phyloP scores from a whole-genome alignment of 495 filamentous ascomycete species.

The Penicillium manginii region DNA sequence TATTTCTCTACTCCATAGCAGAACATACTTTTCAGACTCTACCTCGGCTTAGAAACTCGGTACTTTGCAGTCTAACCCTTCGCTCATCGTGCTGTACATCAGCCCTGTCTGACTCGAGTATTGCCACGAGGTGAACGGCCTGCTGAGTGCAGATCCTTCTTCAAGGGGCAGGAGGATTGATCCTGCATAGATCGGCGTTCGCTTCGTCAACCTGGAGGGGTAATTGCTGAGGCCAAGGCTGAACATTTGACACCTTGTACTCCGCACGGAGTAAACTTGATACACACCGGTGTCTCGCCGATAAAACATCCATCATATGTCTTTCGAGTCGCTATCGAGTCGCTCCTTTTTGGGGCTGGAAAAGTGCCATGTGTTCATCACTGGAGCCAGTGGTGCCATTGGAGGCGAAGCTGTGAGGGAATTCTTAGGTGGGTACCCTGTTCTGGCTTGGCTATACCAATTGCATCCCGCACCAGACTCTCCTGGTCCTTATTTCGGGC shows the following conservation, averaged over 20 bases:
- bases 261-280: not conserved
- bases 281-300: not conserved
- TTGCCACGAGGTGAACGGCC: not conserved
- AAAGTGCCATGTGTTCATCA: slow-evolving; percentile 60
- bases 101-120: not conserved
- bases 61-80: not conserved
- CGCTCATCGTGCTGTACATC: not conserved
- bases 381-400: slow-evolving; percentile 58
- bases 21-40: no score
- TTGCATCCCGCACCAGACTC: not conserved
- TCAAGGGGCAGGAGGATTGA: slow-evolving; percentile 3
- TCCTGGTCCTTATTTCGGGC: not conserved
- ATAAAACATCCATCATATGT: not conserved
- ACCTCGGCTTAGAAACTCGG: no score
- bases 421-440: slow-evolving; percentile 50
- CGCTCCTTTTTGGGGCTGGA: slow-evolving; percentile 53
- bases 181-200: slow-evolving; percentile 6
- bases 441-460: not conserved
- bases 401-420: slow-evolving; percentile 53
- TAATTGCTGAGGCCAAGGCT: not conserved
- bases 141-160: slow-evolving; percentile 3
- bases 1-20: no score
- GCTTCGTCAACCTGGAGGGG: not conserved
- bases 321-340: not conserved
- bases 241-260: not conserved